A percentile compares a stretch with the other conserved stretches of the same genome.
Conservation (phyloP, 768 basidiomycete species). For the Hemileccinum rubropunctum region DNA sequence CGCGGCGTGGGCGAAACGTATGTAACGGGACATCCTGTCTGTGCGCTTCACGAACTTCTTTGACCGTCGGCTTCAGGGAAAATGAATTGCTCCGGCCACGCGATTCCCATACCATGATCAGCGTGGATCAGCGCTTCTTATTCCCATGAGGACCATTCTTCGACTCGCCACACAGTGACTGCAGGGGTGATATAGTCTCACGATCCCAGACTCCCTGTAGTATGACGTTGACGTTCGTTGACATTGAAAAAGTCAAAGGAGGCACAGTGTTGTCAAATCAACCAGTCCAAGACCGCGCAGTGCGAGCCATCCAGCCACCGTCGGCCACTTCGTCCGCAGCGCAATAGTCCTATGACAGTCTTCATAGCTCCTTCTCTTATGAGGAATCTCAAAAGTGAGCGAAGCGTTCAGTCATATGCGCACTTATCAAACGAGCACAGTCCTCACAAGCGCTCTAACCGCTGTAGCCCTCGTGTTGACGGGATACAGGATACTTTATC, state of each 20-base stretch:
- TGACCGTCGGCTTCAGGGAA: background rate
- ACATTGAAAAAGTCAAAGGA: background rate
- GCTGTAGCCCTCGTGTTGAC: conserved; percentile 2
- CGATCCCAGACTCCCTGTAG: background rate
- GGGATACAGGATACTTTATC: background rate
- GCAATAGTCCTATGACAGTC: too few species aligned
- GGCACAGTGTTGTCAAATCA: background rate
- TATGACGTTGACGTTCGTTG: background rate
- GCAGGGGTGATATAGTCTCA: background rate
- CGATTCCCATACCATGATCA: background rate
- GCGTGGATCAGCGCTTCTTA: background rate
- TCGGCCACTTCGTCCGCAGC: too few species aligned
- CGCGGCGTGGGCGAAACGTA: background rate
- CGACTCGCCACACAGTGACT: conserved; percentile 14
- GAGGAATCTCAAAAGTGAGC: conserved; percentile 14
- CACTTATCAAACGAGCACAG: background rate
- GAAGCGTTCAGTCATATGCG: background rate
- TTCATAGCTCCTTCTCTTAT: too few species aligned
- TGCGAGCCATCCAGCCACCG: too few species aligned
- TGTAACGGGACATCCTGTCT: conserved; percentile 1
- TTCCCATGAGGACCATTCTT: background rate
- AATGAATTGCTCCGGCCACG: background rate
- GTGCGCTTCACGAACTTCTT: background rate
- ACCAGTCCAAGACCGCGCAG: too few species aligned
- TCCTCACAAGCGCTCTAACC: conserved; percentile 9